These are phyloP conservation scores for Penicillium malachiteum DNA, from an alignment of 495 filamentous ascomycete species.

Conservation along the genomic window DNA sequence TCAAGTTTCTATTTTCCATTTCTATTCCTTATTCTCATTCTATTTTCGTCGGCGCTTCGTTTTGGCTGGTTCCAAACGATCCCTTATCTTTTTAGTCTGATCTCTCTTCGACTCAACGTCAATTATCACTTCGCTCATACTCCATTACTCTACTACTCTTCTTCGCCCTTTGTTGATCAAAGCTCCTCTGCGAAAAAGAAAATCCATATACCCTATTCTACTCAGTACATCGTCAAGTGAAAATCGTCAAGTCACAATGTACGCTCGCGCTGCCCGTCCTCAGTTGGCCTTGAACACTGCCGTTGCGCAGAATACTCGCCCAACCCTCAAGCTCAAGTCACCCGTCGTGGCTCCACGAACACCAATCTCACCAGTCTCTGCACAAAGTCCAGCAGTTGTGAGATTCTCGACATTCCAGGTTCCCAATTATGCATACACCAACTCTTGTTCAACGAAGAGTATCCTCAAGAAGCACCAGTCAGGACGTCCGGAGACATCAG, in stretches of 20 bases:
- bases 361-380: conserved; percentile 42
- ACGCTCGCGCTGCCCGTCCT: conserved; percentile 38
- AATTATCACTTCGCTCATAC: conserved; percentile 29
- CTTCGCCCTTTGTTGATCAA: conserved; percentile 41
- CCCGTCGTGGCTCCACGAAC: conserved; percentile 44
- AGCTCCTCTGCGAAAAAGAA: conserved; percentile 16
- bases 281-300: conserved; percentile 52
- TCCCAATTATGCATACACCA: conserved; percentile 44
- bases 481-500: conserved; percentile 11
- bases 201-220: conserved; percentile 1
- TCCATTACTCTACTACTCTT: conserved; percentile 17
- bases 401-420: conserved; percentile 45
- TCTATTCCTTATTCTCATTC: conserved; percentile 33
- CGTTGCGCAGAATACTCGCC: conserved; percentile 35
- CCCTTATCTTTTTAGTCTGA: conserved; percentile 15
- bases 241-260: conserved; percentile 33
- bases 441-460: conserved; percentile 50
- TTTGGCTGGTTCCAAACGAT: conserved; percentile 45
- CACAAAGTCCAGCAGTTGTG: conserved; percentile 41
- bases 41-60: conserved; percentile 43
- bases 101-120: conserved; percentile 28
- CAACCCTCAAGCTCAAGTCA: conserved; percentile 45
- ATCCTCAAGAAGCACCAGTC: conserved; percentile 49
- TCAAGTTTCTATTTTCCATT: conserved; percentile 26
- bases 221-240: too few relatives aligned